Evolutionary conservation across 2,329 filamentous ascomycete species (phyloP), one percentile per base, ranked within the genome.

Genomic region (Neonectria punicea): DNA sequence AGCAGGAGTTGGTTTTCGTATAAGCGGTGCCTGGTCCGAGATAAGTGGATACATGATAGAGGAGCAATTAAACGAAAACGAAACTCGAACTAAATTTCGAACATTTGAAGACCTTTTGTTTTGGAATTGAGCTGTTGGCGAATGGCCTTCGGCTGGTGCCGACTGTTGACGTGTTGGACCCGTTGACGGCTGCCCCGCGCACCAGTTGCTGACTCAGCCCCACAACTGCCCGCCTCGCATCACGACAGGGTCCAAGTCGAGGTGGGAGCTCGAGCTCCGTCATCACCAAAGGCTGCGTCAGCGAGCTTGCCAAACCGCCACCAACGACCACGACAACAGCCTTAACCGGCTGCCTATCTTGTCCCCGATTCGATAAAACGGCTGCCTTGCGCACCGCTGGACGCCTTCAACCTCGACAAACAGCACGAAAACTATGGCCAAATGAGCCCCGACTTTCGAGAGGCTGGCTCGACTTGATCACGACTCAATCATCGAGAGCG

Each of bases 281-380:
- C 66, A 67, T 56, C 58, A 65, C 36, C 54, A 56, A 60, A 55
- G 58, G 60, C 69, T 74, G 62, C 70, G 73, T 74, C 70, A 73
- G 67, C 69, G 61, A 63, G 34, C 22, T 54, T 25, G 51, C 64
- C 39, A 55, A 58, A 58, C 72, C 51, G 66, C 66, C 67, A 71
- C 66, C 57, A 67, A 49, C 47, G 18, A 22, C 50, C 63, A 57
- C 68, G 58, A 68, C 61, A 58, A 67, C 63, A 66, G n/a, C 43
- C 39, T 63, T 61, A 43, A 20, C 56, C 58, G 58, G 58, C 70
- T 61, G 58, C 53, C 61, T 59, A 39, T 28, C 16, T 25, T 54
- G 22, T 61, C 36, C 3, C 47, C 30, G 34, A n/a, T 30, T 50
- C 22, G 34, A n/a, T 30, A 54, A 54, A 55, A 54, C 55, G 50